phyloP scores from a whole-genome alignment of 768 basidiomycete species.

The Cystobasidium tubakii region DNA sequence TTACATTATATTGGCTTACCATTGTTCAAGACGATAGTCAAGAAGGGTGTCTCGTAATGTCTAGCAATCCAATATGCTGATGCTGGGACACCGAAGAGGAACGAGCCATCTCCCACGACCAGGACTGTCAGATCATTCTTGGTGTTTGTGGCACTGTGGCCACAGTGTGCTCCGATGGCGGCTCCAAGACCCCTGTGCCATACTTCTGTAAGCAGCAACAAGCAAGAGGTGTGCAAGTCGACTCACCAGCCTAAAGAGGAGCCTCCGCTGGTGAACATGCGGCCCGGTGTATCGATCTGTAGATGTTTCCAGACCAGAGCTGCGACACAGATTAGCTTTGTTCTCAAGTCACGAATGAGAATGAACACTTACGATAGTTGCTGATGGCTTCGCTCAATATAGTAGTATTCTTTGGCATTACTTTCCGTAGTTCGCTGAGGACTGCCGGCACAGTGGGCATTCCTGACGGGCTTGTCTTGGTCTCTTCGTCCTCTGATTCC shows the following conservation, averaged over 20 bases:
- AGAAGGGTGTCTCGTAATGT: constrained; percentile 66
- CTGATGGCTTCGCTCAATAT: constrained; percentile 63
- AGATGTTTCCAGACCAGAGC: constrained; percentile 59
- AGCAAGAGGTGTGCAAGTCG: background rate
- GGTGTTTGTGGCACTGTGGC: constrained; percentile 46
- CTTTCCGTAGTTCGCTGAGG: constrained; percentile 54
- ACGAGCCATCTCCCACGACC: constrained; percentile 67
- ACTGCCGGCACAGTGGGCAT: constrained; percentile 55
- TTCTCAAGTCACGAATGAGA: too few species aligned
- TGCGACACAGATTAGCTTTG: constrained; percentile 38
- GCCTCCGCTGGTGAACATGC: constrained; percentile 46
- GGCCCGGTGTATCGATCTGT: constrained; percentile 55
- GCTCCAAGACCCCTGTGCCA: constrained; percentile 56
- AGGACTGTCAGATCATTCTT: constrained; percentile 57
- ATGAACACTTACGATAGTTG: constrained; percentile 53
- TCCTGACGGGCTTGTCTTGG: constrained; percentile 35
- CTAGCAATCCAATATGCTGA: constrained; percentile 69
- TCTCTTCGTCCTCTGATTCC: constrained; percentile 42
- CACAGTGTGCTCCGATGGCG: constrained; percentile 59
- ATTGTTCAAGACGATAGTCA: constrained; percentile 67
- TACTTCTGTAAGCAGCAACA: background rate
- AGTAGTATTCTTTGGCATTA: constrained; percentile 53
- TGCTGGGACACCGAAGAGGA: constrained; percentile 62
- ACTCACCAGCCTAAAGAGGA: constrained; percentile 60
- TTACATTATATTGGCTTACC: constrained; percentile 52